Percentiles rank a stretch among this genome's conserved stretches.
Conservation (phyloP, 805 yeast species). For the Nakazawaea holstii region DNA sequence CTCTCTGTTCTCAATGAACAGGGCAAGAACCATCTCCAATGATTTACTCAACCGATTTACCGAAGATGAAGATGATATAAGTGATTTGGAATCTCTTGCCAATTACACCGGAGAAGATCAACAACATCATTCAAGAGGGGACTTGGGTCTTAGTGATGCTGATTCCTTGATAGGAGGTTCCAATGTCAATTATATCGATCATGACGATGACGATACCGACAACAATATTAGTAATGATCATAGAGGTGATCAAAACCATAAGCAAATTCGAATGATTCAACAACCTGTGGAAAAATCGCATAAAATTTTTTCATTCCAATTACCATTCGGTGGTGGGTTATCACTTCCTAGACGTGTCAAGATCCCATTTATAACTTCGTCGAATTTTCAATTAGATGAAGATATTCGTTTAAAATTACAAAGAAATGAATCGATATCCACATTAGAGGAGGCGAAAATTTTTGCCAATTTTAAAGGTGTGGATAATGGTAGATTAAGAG, state of each 20-base stretch:
- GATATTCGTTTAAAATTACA: constrained; percentile 36
- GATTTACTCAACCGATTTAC: neutral
- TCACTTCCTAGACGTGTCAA: constrained; percentile 17
- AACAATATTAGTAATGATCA: too few species aligned
- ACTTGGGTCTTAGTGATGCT: constrained; percentile 24
- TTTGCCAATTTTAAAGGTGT: constrained; percentile 51
- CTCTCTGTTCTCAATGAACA: neutral
- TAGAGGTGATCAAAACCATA: constrained; percentile 14
- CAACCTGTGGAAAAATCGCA: constrained; percentile 15
- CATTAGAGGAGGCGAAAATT: constrained; percentile 57
- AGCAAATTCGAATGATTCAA: constrained; percentile 8
- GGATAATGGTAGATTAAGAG: constrained; percentile 65
- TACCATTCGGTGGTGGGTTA: constrained; percentile 51
- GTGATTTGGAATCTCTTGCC: neutral
- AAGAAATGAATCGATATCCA: constrained; percentile 53
- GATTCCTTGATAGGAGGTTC: constrained; percentile 49
- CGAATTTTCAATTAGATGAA: constrained; percentile 15
- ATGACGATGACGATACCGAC: too few species aligned
- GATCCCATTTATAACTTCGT: constrained; percentile 11
- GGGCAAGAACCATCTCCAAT: neutral
- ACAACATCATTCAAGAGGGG: neutral
- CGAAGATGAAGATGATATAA: neutral
- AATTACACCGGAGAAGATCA: neutral
- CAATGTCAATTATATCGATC: too few species aligned
- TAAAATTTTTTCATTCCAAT: constrained; percentile 48